phyloP scores from a whole-genome alignment of 306 rosid species.

The Vigna angularis region DNA sequence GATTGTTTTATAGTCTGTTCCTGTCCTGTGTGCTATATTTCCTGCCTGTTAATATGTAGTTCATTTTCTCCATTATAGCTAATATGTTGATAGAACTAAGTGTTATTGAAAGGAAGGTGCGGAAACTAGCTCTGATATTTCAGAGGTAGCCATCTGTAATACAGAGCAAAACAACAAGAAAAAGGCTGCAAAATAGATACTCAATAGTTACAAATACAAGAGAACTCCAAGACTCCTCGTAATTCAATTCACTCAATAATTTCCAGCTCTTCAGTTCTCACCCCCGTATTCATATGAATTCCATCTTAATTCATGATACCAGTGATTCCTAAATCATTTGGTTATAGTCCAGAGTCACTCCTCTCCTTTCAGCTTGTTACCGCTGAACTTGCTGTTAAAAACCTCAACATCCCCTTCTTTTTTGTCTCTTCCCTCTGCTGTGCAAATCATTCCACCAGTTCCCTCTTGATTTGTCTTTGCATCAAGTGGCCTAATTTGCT shows the following conservation, averaged over 20 bases:
- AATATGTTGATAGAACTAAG: slow-evolving; percentile 23
- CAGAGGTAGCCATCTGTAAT: not conserved
- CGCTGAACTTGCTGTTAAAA: not conserved
- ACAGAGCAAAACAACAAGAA: not conserved
- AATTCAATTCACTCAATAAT: not conserved
- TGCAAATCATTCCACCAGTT: not conserved
- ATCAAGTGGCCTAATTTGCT: slow-evolving; percentile 8
- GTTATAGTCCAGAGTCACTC: not conserved
- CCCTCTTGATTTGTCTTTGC: not conserved
- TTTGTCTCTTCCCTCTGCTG: not conserved
- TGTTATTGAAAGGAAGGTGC: not conserved
- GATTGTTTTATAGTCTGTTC: slow-evolving; percentile 22
- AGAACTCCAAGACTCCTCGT: not conserved
- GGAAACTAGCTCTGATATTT: not conserved
- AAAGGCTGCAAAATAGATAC: not conserved
- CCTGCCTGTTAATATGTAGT: not conserved
- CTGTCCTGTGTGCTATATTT: too few relatives aligned
- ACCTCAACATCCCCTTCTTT: not conserved
- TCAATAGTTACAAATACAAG: not conserved
- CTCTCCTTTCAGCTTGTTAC: not conserved
- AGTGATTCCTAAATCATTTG: not conserved
- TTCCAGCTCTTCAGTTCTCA: not conserved
- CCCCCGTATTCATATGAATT: not conserved
- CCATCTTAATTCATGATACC: not conserved
- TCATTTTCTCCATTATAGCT: slow-evolving; percentile 32